Conservation (phyloP, 176 grass and related monocot species). For the Triticum turgidum region DNA sequence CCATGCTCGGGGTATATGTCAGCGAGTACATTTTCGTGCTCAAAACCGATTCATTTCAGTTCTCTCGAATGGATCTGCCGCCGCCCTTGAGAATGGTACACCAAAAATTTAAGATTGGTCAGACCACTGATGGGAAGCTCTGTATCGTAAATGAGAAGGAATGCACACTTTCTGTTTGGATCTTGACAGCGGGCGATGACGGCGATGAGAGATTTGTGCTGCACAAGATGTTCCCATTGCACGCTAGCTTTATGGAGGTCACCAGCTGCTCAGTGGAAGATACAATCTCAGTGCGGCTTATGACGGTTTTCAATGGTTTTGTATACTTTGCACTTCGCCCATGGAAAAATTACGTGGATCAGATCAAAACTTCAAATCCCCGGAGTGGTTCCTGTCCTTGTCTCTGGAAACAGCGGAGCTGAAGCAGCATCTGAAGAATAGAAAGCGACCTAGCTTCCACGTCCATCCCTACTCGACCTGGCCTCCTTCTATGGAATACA, state of each 20-base stretch:
- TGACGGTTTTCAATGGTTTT: not conserved
- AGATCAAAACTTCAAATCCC: not conserved
- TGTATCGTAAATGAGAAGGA: not conserved
- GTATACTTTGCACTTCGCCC: not conserved
- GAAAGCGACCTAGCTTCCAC: not conserved
- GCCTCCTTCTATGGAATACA: not conserved
- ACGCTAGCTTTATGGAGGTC: not conserved
- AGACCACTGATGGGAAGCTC: not conserved
- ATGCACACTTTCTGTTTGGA: not conserved
- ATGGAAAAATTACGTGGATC: not conserved
- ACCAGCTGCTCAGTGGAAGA: not conserved
- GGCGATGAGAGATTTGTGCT: not conserved
- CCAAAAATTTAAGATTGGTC: not conserved
- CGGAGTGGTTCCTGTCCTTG: not conserved
- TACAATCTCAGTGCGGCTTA: not conserved
- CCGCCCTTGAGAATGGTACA: not conserved
- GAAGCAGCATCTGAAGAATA: not conserved
- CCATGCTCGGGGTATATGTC: not conserved
- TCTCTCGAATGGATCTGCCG: not conserved
- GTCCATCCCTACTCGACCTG: not conserved
- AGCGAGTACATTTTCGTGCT: not conserved
- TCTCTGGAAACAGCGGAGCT: slow-evolving; percentile 2
- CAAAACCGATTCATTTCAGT: not conserved
- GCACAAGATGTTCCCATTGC: not conserved
- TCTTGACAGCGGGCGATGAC: not conserved